Evolutionary conservation across 192 early-diverging fungal genomes (phyloP).

Genomic region (Chytriomyces hyalinus): DNA sequence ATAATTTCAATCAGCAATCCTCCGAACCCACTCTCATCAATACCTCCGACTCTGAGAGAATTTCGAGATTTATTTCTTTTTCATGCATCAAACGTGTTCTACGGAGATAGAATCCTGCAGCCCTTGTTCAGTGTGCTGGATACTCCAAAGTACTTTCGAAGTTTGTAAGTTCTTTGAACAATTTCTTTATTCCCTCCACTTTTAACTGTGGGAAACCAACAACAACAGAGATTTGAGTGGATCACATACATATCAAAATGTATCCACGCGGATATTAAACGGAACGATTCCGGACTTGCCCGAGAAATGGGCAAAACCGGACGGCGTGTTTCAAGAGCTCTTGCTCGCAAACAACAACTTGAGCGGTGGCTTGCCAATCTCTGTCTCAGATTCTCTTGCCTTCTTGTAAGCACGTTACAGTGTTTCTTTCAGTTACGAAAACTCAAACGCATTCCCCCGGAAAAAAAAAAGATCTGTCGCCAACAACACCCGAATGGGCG

Average conservation of each 20-base stretch:
- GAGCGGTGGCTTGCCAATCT: conserved; percentile 8
- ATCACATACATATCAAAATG: background rate
- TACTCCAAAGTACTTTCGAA: background rate
- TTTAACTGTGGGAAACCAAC: background rate
- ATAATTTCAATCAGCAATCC: background rate
- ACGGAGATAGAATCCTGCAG: background rate
- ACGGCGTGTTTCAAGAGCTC: background rate
- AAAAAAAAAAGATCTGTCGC: conserved; percentile 6
- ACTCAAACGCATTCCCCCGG: background rate
- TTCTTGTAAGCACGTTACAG: background rate
- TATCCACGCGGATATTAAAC: conserved; percentile 1
- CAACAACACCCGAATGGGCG: conserved; percentile 17
- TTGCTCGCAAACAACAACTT: conserved; percentile 32
- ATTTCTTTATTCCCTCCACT: background rate
- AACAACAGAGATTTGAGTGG: background rate
- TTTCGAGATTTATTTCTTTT: conserved; percentile 4
- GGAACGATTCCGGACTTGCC: conserved; percentile 28
- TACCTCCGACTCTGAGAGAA: background rate
- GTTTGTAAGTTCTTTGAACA: background rate
- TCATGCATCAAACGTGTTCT: background rate
- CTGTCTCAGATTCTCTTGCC: conserved; percentile 5
- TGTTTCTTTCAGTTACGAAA: background rate
- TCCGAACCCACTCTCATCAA: background rate
- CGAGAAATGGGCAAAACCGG: background rate
- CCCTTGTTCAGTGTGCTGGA: conserved; percentile 2